Conservation (phyloP, 176 grass and related monocot genomes). For the Rhynchospora breviuscula region DNA sequence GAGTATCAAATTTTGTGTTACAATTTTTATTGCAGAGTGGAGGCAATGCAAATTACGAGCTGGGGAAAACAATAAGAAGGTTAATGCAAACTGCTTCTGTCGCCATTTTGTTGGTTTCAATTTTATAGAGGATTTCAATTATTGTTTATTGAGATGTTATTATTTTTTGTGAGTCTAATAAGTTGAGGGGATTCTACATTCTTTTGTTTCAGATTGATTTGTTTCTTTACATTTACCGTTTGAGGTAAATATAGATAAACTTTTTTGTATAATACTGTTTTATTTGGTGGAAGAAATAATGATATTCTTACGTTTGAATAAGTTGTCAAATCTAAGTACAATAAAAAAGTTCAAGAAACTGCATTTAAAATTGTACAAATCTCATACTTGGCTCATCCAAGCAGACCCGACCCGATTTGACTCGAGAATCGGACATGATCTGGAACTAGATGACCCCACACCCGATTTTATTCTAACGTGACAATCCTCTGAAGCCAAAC, state of each 20-base stretch:
- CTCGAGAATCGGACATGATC: too few species aligned
- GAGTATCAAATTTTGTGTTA: neutral
- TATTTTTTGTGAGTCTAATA: conserved; percentile 26
- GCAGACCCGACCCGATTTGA: too few species aligned
- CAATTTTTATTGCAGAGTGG: conserved; percentile 27
- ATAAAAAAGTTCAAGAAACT: neutral
- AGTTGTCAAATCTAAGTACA: neutral
- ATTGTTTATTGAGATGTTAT: conserved; percentile 14
- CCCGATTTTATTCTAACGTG: too few species aligned
- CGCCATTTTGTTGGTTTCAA: conserved; percentile 21
- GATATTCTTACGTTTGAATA: neutral
- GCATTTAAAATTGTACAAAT: neutral
- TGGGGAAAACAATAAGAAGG: neutral
- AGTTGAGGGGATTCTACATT: conserved; percentile 13
- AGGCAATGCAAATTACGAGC: conserved; percentile 21
- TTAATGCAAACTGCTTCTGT: neutral
- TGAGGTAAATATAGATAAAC: neutral
- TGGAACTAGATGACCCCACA: too few species aligned
- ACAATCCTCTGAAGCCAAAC: too few species aligned
- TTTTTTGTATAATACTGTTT: neutral
- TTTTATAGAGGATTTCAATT: conserved; percentile 15
- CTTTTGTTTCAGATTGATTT: conserved; percentile 2
- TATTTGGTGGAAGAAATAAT: neutral
- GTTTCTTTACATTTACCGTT: neutral
- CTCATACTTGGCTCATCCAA: neutral